These are phyloP conservation scores for Pleurotus salmoneostramineus DNA, from an alignment of 768 basidiomycete species.

Conservation along the genomic window DNA sequence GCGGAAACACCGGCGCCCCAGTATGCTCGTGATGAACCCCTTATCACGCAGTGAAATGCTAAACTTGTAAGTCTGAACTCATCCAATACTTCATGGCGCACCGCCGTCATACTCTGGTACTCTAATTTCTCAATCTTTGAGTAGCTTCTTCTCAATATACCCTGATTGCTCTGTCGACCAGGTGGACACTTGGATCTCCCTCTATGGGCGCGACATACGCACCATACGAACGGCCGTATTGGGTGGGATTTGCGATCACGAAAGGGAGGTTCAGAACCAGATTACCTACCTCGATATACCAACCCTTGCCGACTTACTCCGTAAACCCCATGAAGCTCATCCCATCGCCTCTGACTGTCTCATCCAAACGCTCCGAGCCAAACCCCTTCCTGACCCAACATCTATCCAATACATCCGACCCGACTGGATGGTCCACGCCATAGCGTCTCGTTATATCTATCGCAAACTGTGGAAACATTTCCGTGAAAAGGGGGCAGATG, in stretches of 20 bases:
- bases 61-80: too few relatives aligned
- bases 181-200: neutral
- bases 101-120: too few relatives aligned
- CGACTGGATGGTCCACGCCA: neutral
- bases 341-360: neutral
- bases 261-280: neutral
- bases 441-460: neutral
- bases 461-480: neutral
- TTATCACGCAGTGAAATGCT: too few relatives aligned
- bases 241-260: neutral
- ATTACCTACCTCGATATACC: neutral
- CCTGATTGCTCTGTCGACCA: neutral
- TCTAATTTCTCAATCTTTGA: too few relatives aligned
- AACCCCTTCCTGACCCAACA: neutral
- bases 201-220: neutral
- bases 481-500: too few relatives aligned
- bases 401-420: neutral
- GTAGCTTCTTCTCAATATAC: neutral
- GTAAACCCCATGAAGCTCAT: neutral
- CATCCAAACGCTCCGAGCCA: neutral
- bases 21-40: too few relatives aligned
- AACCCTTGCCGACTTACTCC: neutral
- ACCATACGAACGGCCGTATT: neutral
- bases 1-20: too few relatives aligned
- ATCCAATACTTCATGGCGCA: too few relatives aligned